These are phyloP conservation scores for Alternaria sp. DNA, from an alignment of 2,329 filamentous ascomycete genomes.

Conservation along the genomic window DNA sequence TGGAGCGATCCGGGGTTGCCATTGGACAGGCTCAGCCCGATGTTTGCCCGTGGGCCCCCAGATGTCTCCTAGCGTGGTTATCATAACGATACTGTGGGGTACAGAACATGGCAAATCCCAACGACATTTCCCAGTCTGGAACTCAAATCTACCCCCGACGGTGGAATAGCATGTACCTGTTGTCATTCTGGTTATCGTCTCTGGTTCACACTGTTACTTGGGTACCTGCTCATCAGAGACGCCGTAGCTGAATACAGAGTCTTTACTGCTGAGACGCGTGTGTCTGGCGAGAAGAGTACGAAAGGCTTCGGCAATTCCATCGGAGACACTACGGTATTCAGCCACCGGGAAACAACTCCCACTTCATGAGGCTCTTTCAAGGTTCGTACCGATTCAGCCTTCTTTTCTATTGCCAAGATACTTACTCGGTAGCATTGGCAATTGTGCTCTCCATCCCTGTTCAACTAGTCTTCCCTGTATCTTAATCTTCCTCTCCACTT, in stretches of 20 bases:
- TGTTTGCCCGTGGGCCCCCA: constrained; percentile 6
- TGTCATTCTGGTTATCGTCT: background rate
- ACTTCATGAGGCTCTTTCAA: background rate
- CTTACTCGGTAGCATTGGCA: constrained; percentile 8
- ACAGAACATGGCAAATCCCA: constrained; percentile 7
- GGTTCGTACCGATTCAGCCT: constrained; percentile 2
- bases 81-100: constrained; percentile 11
- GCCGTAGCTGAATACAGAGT: background rate
- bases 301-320: background rate
- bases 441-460: background rate
- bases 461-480: background rate
- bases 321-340: background rate
- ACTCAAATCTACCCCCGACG: background rate
- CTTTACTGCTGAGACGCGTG: background rate
- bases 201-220: background rate
- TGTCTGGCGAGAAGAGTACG: background rate
- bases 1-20: constrained; percentile 1
- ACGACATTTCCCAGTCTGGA: constrained; percentile 2
- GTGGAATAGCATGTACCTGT: background rate
- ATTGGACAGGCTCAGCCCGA: constrained; percentile 8
- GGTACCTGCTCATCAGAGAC: background rate
- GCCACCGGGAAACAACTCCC: background rate
- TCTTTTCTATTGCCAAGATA: constrained; percentile 3
- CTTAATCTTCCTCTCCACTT: background rate
- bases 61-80: constrained; percentile 11